Evolutionary conservation across 2,329 filamentous ascomycete genomes (phyloP), one percentile per base, ranked within the genome.

Genomic region (Penicillium digitatum): DNA sequence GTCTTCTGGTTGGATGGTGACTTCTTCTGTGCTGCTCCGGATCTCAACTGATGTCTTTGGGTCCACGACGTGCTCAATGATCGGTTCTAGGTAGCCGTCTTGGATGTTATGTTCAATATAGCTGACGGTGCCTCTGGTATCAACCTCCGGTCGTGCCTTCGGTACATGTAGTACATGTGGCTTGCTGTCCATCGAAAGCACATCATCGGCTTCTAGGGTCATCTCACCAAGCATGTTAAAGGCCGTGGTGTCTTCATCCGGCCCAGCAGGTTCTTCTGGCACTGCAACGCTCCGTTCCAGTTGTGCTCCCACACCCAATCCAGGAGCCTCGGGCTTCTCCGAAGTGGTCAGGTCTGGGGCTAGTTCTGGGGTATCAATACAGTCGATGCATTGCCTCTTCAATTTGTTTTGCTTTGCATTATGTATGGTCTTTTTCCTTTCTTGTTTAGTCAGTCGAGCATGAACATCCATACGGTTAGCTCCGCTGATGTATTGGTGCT

Each of bases 401-500:
- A 87, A 16, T 14, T 49, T 54, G 9, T 48, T 48, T 16, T 16
- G 18, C 37, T 54, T 54, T 27, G 51, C 51, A 31, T 54, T 85
- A 4, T 90, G 81, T 55, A 86, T 82, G 59, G 87, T 83, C 70
- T 87, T 89, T 63, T 88, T 82, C 62, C 88, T 55, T 44, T 55
- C 84, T 69, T 86, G 88, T 61, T 87, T 81, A 0, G 86, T 86
- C 52, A 96, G 71, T 44, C 87, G 89, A 0, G 92, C 91, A 57
- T 86, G 77, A n/a, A 94, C 79, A 74, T 99, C 94, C 69, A 95
- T 89, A 16, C 82, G 83, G 70, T 86, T 89, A 5, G 94, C 93
- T 9, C 90, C 90, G 22, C 83, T 83, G 57, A 97, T 95, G 67
- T 96, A 96, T 64, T 88, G 85, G 66, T 89, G 86, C 59, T 87